Evolutionary conservation across 805 yeast genomes (phyloP).

Genomic region (Naumovozyma dairenensis): DNA sequence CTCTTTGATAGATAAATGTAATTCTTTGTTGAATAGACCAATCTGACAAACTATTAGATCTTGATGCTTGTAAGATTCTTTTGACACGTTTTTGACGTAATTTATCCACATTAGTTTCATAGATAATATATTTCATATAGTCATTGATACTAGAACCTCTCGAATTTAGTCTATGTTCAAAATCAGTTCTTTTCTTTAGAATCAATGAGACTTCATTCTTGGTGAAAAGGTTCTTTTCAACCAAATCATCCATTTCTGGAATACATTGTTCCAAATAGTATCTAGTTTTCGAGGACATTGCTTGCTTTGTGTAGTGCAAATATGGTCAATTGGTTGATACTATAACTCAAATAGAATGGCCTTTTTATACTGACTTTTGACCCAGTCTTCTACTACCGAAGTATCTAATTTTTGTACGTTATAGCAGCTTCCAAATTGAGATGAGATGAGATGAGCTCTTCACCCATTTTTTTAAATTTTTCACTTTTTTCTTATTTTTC

Average conservation of each 20-base stretch:
- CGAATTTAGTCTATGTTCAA: constrained; percentile 80
- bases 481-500: too few relatives aligned
- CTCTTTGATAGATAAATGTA: constrained; percentile 74
- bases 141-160: constrained; percentile 75
- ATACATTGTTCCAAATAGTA: constrained; percentile 59
- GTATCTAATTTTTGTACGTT: not conserved
- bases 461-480: constrained; percentile 9
- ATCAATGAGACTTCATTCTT: constrained; percentile 74
- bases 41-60: constrained; percentile 65
- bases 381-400: too few relatives aligned
- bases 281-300: constrained; percentile 48
- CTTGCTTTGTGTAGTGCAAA: too few relatives aligned
- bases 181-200: constrained; percentile 90
- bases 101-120: constrained; percentile 70
- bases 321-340: too few relatives aligned
- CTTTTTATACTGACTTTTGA: not conserved
- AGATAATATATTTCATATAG: constrained; percentile 67
- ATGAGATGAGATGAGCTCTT: constrained; percentile 12
- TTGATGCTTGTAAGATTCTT: constrained; percentile 46
- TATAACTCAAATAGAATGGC: not conserved
- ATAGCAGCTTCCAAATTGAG: too few relatives aligned
- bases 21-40: constrained; percentile 82
- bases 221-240: constrained; percentile 69
- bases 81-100: constrained; percentile 62
- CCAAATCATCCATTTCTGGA: constrained; percentile 86